Evolutionary conservation across 2,329 filamentous ascomycete species (phyloP), one percentile per base, ranked within the genome.

Genomic region (Thermomyces lanuginosus): DNA sequence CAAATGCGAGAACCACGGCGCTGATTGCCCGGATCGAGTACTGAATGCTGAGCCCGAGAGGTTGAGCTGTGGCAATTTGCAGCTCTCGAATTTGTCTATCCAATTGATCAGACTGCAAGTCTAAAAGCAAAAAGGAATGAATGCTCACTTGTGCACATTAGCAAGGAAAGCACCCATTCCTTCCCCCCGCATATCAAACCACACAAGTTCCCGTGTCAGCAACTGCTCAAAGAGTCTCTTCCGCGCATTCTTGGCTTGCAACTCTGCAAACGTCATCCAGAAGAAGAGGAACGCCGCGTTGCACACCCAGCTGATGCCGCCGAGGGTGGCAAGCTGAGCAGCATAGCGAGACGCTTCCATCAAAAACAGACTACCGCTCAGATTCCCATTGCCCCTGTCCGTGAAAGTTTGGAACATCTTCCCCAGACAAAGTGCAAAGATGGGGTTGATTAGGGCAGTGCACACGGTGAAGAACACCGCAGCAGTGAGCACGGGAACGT

Each of bases 241-340:
- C 4, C 82, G 67, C 5, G 72, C 72, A 24, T 54, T 67, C 16
- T 65, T 67, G 0, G 77, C 81, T 38, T 92, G 81, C 2, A 81
- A 42, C 49, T 93, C 84, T 8, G 84, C 80, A 47, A 89, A 89
- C 0, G 66, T 46, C 16, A 86, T 59, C 72, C 84, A 93, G 0
- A 69, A 49, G 1, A 64, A 61, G 40, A 82, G 74, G 38, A 81
- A 77, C 2, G 64, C 45, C 3, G 68, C 66, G 38, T 78, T 75
- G 9, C 74, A 51, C 0, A 82, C 23, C 70, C 79, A 86, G 24
- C 69, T 72, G 0, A 56, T 65, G 0, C 58, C 47, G 0, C 76
- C 81, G 0, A 92, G 49, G 0, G 58, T 63, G 1, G 71, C 51
- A 22, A 92, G 54, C 14, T 70, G 64, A 14, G 75, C 38, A 24